These are phyloP conservation scores for Toxoplasma gondii DNA, from an alignment of 169 alveolate species.

Conservation along the genomic window DNA sequence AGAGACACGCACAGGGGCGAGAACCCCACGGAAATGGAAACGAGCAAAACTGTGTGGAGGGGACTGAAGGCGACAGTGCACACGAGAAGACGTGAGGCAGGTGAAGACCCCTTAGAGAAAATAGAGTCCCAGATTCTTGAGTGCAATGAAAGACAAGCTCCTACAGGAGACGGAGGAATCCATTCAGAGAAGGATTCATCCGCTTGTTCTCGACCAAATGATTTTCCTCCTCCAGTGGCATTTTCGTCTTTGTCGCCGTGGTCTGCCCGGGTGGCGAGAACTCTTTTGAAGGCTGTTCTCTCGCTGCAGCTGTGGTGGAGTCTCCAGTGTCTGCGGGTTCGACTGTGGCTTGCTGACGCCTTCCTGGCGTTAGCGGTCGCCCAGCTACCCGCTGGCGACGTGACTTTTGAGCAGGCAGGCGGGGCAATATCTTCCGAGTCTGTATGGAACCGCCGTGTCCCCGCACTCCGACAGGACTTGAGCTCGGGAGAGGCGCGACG, in stretches of 20 bases:
- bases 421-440: too few relatives aligned
- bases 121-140: background rate
- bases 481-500: too few relatives aligned
- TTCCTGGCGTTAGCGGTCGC: background rate
- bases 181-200: background rate
- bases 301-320: background rate
- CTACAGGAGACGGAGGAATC: background rate
- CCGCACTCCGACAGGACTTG: too few relatives aligned
- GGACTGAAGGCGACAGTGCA: background rate
- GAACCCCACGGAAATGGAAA: background rate
- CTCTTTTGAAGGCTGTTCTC: background rate
- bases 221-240: background rate
- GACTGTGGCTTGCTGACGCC: background rate
- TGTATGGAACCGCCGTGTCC: too few relatives aligned
- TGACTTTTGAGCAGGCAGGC: background rate
- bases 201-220: background rate
- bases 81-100: background rate
- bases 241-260: background rate
- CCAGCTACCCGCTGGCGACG: background rate
- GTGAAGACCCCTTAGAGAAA: background rate
- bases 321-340: background rate
- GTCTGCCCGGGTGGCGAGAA: background rate
- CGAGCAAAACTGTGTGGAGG: background rate
- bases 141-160: background rate
- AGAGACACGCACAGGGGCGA: background rate